Evolutionary conservation across 176 grass and related monocot genomes (phyloP).

Genomic region (Ampelocalamus luodianensis): DNA sequence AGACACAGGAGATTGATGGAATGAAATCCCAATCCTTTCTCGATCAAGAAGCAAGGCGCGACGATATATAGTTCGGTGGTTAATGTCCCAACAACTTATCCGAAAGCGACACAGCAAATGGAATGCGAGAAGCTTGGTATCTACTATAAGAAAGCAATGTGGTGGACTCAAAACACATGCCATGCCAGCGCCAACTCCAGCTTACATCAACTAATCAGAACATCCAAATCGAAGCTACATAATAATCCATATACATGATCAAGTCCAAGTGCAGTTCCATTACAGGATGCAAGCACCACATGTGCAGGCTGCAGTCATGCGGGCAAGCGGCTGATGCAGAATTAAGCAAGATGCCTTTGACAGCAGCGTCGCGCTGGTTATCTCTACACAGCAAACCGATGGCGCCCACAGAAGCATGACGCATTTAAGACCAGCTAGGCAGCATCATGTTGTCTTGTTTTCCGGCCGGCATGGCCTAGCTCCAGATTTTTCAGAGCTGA

Average conservation of each 20-base stretch:
- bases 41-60: slow-evolving; percentile 7
- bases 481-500: slow-evolving; percentile 31
- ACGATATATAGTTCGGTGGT: background rate
- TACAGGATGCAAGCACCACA: slow-evolving; percentile 16
- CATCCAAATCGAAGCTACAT: background rate
- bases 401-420: slow-evolving; percentile 40
- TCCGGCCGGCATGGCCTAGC: slow-evolving; percentile 37
- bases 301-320: background rate
- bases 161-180: background rate
- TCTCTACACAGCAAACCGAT: slow-evolving; percentile 8
- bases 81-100: background rate
- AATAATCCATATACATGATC: background rate
- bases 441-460: slow-evolving; percentile 39
- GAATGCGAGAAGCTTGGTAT: background rate
- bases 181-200: background rate
- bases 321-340: background rate
- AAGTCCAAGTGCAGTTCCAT: background rate
- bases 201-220: slow-evolving; percentile 9
- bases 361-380: background rate
- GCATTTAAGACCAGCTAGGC: slow-evolving; percentile 34
- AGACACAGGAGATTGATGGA: slow-evolving; percentile 31
- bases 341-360: slow-evolving; percentile 20
- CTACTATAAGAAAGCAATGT: background rate
- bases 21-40: slow-evolving; percentile 10
- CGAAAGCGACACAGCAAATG: background rate